A percentile compares a stretch with the other conserved stretches of the same genome.
Evolutionary conservation across 73 alveolate genomes (phyloP).

Genomic region (Durusdinium trenchii): DNA sequence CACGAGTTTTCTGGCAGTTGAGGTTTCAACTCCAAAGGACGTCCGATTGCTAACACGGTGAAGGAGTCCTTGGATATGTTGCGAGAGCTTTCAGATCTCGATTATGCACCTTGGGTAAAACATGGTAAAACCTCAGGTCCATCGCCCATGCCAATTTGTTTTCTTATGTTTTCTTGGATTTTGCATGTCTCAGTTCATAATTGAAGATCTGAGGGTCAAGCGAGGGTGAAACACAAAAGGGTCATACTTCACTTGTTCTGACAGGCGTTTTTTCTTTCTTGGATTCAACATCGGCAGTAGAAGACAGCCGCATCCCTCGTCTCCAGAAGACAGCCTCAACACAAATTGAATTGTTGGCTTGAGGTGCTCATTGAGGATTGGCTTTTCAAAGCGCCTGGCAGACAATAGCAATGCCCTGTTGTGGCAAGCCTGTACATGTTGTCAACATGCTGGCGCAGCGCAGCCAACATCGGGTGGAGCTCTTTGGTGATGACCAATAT

Average conservation of each 20-base stretch:
- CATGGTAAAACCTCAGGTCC: not conserved
- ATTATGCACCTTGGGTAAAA: constrained; percentile 16
- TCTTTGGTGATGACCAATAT: not conserved
- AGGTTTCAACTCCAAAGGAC: constrained; percentile 14
- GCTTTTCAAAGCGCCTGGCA: constrained; percentile 33
- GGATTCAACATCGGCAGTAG: no score
- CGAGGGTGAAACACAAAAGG: not conserved
- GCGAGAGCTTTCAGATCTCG: constrained; percentile 19
- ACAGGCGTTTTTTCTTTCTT: not conserved
- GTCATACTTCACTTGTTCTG: not conserved
- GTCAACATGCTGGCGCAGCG: not conserved
- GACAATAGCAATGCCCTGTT: not conserved
- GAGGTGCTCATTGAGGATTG: constrained; percentile 58
- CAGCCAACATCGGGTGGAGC: not conserved
- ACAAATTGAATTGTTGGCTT: no score
- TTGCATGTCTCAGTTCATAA: not conserved
- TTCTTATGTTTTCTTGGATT: no score
- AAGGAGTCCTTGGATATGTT: constrained; percentile 13
- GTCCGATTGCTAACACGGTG: constrained; percentile 4
- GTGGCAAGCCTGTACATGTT: not conserved
- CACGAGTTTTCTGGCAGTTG: no score
- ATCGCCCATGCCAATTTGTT: no score
- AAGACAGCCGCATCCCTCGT: no score
- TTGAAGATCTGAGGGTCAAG: no score
- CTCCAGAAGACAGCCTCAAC: no score